Base-by-base conservation (phyloP, 768 basidiomycete species). In the Myochromella boudieri region DNA sequence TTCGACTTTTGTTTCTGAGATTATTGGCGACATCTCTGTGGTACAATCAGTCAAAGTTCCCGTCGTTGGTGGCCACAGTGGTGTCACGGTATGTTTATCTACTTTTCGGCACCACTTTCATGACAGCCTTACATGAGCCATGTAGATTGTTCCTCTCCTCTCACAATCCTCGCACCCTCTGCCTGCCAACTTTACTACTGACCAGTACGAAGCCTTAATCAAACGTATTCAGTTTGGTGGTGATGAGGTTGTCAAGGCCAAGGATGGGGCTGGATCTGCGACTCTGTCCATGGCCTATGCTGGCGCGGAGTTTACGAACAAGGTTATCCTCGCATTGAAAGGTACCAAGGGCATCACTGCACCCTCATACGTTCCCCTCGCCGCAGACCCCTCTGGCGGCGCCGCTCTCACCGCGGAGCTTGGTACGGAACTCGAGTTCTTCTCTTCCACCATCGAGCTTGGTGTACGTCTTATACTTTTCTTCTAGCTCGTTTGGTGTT, bases 161-260 rank as follows among this genome's bases (percentile, higher is more conserved):
- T 95, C 94, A 8, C 91, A 95, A 69, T 85, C 91, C 22, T 80
- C 87, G 24, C 84, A 87, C 56, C 75, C 87, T 12, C 80, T 94
- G 18, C 88, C 89, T 22, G 49, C 78, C n/a, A 64, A 64, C 45
- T 47, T 85, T 47, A 57, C 74, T n/a, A 59, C 70, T 27, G 71
- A 69, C 5, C 64, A 67, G 1, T 64, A 82, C 58, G 81, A 83
- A 21, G 68, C 75, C 11, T 78, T 97, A 40, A 75, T 89, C 38
- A 76, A 91, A 46, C 87, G 91, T 55, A 91, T 97, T 59, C 94
- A 95, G 66, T 97, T 90, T 60, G 95, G 95, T 46, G 95, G 94
- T 48, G 95, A 97, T 58, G 95, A 98, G 71, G 95, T 98, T 61
- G 95, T 98, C 65, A 89, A 97, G 72, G 97, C 97, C 34, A 99